Conservation (phyloP, 176 grass and related monocot species). For the Thalia dealbata region DNA sequence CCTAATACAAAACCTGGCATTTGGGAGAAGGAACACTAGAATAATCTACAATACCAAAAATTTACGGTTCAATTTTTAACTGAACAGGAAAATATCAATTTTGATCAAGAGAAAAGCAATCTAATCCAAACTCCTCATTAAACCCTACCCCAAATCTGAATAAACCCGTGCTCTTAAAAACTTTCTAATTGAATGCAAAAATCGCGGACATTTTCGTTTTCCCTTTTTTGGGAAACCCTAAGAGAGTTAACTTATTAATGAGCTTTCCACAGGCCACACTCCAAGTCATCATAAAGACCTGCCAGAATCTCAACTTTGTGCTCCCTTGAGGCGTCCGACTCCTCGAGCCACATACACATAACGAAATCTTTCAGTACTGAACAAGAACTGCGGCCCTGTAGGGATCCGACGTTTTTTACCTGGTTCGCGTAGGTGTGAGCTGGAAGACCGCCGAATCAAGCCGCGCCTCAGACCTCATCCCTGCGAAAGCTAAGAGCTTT, state of each 20-base stretch:
- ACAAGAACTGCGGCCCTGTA: background rate
- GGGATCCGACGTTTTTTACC: slow-evolving; percentile 41
- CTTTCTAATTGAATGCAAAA: background rate
- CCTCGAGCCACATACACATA: background rate
- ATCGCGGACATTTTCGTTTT: background rate
- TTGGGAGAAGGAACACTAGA: background rate
- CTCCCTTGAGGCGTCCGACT: background rate
- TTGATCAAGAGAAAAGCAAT: background rate
- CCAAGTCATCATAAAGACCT: background rate
- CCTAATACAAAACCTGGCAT: background rate
- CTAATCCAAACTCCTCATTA: background rate
- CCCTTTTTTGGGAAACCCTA: background rate
- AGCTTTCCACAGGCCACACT: background rate
- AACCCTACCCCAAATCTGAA: background rate
- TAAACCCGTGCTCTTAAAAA: background rate
- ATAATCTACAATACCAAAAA: background rate
- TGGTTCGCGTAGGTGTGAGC: slow-evolving; percentile 90
- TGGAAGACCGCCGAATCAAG: slow-evolving; percentile 80
- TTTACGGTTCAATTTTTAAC: background rate
- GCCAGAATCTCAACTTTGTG: background rate
- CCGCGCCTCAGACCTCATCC: slow-evolving; percentile 60
- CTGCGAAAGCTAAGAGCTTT: background rate
- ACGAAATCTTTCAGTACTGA: background rate
- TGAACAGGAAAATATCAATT: background rate
- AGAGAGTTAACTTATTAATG: background rate